Conservation (phyloP, 805 yeast genomes). For the Kazachstania martiniae region DNA sequence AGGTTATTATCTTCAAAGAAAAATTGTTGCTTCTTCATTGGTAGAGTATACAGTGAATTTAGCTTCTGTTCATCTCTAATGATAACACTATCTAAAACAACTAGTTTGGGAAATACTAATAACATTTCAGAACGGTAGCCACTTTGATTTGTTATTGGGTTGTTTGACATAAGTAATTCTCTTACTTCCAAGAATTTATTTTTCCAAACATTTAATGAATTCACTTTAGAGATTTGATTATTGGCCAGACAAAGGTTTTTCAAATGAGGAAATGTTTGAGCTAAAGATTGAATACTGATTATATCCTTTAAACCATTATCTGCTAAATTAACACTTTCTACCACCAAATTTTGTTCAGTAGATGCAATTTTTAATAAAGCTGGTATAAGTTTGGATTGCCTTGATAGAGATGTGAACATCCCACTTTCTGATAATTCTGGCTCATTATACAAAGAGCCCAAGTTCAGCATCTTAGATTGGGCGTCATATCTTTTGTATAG, state of each 20-base stretch:
- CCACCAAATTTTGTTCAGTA: constrained; percentile 34
- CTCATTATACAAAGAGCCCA: constrained; percentile 56
- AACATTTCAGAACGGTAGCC: constrained; percentile 51
- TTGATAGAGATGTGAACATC: constrained; percentile 46
- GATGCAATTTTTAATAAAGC: constrained; percentile 79
- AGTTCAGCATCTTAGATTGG: constrained; percentile 52
- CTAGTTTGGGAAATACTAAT: constrained; percentile 66
- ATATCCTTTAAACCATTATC: constrained; percentile 57
- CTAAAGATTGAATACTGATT: constrained; percentile 46
- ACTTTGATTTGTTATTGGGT: constrained; percentile 50
- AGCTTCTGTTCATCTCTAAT: constrained; percentile 66
- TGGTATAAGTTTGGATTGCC: constrained; percentile 74
- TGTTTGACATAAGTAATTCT: constrained; percentile 68
- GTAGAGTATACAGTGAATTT: constrained; percentile 40
- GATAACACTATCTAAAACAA: constrained; percentile 65
- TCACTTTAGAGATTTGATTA: constrained; percentile 52
- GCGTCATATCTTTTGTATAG: constrained; percentile 59
- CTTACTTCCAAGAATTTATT: constrained; percentile 62
- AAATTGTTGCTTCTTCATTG: constrained; percentile 45
- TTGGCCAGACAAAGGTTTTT: constrained; percentile 71
- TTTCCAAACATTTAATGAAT: constrained; percentile 62
- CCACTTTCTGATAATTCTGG: constrained; percentile 50
- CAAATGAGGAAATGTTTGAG: constrained; percentile 64
- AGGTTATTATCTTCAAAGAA: constrained; percentile 75
- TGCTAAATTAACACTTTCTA: constrained; percentile 63